Conservation (phyloP, 139 green algal species). For the Chlamydomonas sp. region DNA sequence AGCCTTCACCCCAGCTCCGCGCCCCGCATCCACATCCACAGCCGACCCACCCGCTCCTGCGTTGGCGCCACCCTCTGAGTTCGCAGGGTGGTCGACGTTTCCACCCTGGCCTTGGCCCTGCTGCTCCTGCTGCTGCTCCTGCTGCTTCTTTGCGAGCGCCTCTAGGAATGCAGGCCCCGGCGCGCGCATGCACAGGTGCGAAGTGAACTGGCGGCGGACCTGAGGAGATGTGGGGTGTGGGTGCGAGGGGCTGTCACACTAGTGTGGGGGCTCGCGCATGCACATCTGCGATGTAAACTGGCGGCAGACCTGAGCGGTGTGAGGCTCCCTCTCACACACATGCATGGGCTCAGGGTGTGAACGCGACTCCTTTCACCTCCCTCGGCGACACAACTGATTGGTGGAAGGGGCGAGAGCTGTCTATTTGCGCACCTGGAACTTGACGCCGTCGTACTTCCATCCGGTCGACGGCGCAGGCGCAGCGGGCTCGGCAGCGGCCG, state of each 20-base stretch:
- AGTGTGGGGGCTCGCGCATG: neutral
- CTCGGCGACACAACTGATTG: neutral
- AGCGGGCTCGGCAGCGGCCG: too few relatives aligned
- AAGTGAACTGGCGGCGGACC: constrained; percentile 36
- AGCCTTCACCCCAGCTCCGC: neutral
- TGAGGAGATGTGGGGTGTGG: neutral
- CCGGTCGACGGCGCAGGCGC: neutral
- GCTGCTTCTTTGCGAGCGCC: too few relatives aligned
- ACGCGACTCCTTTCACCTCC: neutral
- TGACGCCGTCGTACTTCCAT: neutral
- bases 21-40: neutral
- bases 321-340: too few relatives aligned
- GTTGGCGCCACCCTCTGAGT: too few relatives aligned
- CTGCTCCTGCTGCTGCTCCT: neutral
- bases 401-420: neutral
- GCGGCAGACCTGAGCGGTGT: neutral
- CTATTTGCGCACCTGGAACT: constrained; percentile 3
- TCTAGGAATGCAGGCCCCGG: too few relatives aligned
- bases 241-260: neutral
- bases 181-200: constrained; percentile 36
- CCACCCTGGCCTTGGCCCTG: too few relatives aligned
- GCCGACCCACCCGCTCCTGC: too few relatives aligned
- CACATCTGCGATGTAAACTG: neutral
- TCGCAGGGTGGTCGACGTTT: too few relatives aligned
- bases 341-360: neutral